Conservation (phyloP, 495 filamentous ascomycete species). For the Penicillium goetzii region DNA sequence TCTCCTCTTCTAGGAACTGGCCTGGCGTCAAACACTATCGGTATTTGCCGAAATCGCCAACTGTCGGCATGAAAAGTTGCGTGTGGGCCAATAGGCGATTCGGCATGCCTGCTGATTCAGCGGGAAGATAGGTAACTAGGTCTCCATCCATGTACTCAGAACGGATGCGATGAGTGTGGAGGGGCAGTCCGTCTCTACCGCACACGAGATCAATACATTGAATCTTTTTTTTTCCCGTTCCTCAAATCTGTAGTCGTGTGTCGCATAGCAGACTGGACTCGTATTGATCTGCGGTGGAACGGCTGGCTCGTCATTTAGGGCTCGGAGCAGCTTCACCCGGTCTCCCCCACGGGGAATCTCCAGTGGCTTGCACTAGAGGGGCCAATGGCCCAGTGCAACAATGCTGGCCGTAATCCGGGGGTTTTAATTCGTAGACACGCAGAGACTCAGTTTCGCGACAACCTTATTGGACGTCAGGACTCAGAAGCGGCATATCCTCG, state of each 20-base stretch:
- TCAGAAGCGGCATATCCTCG: slow-evolving; percentile 20
- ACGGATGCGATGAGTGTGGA: neutral
- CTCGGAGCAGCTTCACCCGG: slow-evolving; percentile 5
- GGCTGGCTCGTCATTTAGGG: slow-evolving; percentile 11
- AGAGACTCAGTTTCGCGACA: neutral
- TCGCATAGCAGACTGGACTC: neutral
- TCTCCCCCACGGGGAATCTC: slow-evolving; percentile 23
- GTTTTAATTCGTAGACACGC: slow-evolving; percentile 5
- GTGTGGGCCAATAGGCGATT: slow-evolving; percentile 11
- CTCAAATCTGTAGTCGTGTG: neutral
- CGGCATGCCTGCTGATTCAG: slow-evolving; percentile 9
- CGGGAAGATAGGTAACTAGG: too few relatives aligned
- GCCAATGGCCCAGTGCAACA: slow-evolving; percentile 11
- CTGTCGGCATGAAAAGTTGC: slow-evolving; percentile 7
- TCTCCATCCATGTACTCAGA: neutral
- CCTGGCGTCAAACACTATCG: slow-evolving; percentile 1
- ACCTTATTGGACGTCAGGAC: slow-evolving; percentile 10
- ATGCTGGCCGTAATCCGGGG: neutral
- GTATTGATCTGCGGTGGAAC: slow-evolving; percentile 14
- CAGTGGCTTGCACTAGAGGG: slow-evolving; percentile 23
- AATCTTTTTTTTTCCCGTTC: neutral
- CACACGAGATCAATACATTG: neutral
- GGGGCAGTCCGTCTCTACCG: neutral
- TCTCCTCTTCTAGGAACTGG: too few relatives aligned
- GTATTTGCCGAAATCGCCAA: slow-evolving; percentile 16